These are phyloP conservation scores for Wakefieldia striispora DNA, from an alignment of 768 basidiomycete genomes.

Conservation along the genomic window DNA sequence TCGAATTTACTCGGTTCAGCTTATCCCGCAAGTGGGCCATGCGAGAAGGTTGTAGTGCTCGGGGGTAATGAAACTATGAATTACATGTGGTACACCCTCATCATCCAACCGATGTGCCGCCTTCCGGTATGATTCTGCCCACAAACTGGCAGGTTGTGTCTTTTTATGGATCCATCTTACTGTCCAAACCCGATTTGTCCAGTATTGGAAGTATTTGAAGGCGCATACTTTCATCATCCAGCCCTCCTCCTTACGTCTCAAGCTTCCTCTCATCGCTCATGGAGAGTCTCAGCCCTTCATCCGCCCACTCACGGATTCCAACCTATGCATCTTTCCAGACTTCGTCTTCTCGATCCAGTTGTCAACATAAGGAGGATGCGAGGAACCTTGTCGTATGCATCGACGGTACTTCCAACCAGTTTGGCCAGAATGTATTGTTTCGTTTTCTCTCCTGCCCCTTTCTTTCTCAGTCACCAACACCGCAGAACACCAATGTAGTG, in stretches of 20 bases:
- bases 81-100: conserved; percentile 3
- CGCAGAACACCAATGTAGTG: conserved; percentile 40
- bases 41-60: not conserved
- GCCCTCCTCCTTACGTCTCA: not conserved
- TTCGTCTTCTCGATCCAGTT: conserved; percentile 7
- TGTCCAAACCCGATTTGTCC: not conserved
- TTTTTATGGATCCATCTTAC: not conserved
- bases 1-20: too few species aligned
- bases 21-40: too few species aligned
- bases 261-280: not conserved
- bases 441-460: not conserved
- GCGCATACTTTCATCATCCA: not conserved
- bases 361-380: conserved; percentile 3
- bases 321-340: not conserved
- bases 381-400: conserved; percentile 27
- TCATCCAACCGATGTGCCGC: not conserved
- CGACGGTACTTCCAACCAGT: conserved; percentile 24
- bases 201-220: conserved; percentile 9
- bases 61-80: conserved; percentile 6
- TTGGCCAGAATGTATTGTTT: conserved; percentile 20
- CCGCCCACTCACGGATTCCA: not conserved
- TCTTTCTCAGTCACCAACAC: not conserved
- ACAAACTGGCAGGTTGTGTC: not conserved
- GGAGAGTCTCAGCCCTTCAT: not conserved
- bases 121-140: not conserved